Conservation (phyloP, 129 eudicot species). For the Flaveria brownii region DNA sequence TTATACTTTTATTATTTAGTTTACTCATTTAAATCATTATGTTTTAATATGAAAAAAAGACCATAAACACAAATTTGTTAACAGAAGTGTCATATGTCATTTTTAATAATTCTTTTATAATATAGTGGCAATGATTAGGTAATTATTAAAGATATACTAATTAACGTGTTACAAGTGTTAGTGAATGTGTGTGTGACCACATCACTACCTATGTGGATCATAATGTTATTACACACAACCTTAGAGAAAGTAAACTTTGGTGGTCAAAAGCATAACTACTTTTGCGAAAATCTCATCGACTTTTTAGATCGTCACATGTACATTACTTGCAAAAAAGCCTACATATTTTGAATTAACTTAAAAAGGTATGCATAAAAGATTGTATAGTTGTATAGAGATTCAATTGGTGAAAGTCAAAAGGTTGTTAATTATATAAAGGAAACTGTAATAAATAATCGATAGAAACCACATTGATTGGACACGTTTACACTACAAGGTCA, state of each 20-base stretch:
- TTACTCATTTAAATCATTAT: too few relatives aligned
- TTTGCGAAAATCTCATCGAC: neutral
- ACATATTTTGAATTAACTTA: neutral
- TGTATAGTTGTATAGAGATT: slow-evolving; percentile 4
- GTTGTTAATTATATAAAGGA: neutral
- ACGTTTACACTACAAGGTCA: neutral
- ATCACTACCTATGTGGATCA: too few relatives aligned
- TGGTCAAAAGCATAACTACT: neutral
- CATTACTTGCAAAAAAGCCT: neutral
- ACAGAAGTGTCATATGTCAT: too few relatives aligned
- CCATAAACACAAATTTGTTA: too few relatives aligned
- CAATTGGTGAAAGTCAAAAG: neutral
- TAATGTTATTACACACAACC: neutral
- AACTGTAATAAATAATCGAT: neutral
- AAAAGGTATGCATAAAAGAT: neutral
- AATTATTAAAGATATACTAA: too few relatives aligned
- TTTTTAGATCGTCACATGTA: neutral
- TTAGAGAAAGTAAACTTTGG: neutral
- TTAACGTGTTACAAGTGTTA: too few relatives aligned
- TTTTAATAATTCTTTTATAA: too few relatives aligned
- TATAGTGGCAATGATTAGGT: too few relatives aligned
- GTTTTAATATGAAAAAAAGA: too few relatives aligned
- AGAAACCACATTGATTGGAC: neutral
- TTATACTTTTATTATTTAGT: too few relatives aligned
- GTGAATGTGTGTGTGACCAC: too few relatives aligned